Conservation (phyloP, 2,329 filamentous ascomycete genomes). For the Botrytis squamosa region DNA sequence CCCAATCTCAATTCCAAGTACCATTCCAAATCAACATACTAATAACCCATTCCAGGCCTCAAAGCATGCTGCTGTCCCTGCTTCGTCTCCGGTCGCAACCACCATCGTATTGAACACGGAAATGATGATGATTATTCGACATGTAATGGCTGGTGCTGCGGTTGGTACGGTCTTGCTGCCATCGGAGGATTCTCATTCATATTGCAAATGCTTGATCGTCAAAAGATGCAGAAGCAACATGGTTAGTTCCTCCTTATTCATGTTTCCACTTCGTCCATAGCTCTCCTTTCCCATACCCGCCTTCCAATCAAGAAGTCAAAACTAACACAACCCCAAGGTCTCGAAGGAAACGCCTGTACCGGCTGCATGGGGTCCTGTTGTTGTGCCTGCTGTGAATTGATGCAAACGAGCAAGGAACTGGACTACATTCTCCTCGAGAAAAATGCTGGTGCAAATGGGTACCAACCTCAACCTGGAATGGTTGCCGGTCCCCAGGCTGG, state of each 20-base stretch:
- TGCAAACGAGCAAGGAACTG: conserved; percentile 23
- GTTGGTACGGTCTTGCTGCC: not conserved
- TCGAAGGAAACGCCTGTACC: conserved; percentile 11
- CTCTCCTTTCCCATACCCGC: not conserved
- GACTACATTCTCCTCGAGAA: conserved; percentile 18
- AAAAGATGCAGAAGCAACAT: conserved; percentile 17
- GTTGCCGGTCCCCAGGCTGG: not conserved
- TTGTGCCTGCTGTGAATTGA: conserved; percentile 23
- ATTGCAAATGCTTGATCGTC: conserved; percentile 18
- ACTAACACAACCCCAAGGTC: not conserved
- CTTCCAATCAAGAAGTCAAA: not conserved
- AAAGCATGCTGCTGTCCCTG: conserved; percentile 20
- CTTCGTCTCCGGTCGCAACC: conserved; percentile 21
- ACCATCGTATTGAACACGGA: conserved; percentile 15
- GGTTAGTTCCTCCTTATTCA: not conserved
- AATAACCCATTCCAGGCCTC: not conserved
- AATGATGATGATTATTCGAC: conserved; percentile 6
- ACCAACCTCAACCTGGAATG: conserved; percentile 10
- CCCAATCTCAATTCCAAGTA: not conserved
- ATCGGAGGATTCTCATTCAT: conserved; percentile 10
- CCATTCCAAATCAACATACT: not conserved
- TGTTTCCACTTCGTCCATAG: not conserved
- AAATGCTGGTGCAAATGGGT: not conserved
- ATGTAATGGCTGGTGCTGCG: conserved; percentile 15
- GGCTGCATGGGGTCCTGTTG: conserved; percentile 11